These are phyloP conservation scores for Podaxis sp. DNA, from an alignment of 768 basidiomycete species.

Conservation along the genomic window DNA sequence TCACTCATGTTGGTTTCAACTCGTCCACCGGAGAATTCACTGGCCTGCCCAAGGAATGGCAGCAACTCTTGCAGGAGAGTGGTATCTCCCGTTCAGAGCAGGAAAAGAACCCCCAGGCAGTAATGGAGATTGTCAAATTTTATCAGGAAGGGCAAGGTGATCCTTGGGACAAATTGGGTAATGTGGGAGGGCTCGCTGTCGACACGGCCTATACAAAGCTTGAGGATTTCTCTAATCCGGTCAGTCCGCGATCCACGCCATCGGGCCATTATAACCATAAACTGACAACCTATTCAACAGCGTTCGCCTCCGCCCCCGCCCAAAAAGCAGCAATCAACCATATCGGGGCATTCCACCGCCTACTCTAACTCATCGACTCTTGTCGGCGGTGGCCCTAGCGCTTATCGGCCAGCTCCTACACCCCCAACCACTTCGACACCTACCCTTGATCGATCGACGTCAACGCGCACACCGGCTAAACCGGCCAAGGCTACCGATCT, in stretches of 20 bases:
- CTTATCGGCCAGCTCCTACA: conserved; percentile 77
- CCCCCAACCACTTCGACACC: conserved; percentile 65
- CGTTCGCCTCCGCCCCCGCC: conserved; percentile 54
- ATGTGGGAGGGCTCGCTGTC: conserved; percentile 36
- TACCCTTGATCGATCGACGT: conserved; percentile 83
- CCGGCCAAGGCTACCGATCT: conserved; percentile 49
- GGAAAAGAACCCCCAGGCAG: conserved; percentile 96
- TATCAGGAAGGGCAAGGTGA: conserved; percentile 87
- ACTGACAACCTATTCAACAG: conserved; percentile 24
- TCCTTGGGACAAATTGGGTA: conserved; percentile 85
- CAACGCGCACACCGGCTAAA: conserved; percentile 72
- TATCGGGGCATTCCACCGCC: conserved; percentile 28
- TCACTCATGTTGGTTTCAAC: conserved; percentile 99
- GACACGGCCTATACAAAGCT: conserved; percentile 24
- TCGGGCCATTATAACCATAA: conserved; percentile 12
- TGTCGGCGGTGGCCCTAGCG: conserved; percentile 40
- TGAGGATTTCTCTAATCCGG: conserved; percentile 59
- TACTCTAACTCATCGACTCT: conserved; percentile 27
- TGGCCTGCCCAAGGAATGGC: conserved; percentile 98
- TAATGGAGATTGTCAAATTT: conserved; percentile 99
- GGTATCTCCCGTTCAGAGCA: conserved; percentile 94
- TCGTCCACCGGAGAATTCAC: conserved; percentile 98
- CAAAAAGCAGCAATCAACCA: conserved; percentile 34
- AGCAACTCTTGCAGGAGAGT: conserved; percentile 91
- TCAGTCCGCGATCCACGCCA: conserved; percentile 31